phyloP scores from a whole-genome alignment of 306 rosid genomes.

The Trifolium subterraneum region DNA sequence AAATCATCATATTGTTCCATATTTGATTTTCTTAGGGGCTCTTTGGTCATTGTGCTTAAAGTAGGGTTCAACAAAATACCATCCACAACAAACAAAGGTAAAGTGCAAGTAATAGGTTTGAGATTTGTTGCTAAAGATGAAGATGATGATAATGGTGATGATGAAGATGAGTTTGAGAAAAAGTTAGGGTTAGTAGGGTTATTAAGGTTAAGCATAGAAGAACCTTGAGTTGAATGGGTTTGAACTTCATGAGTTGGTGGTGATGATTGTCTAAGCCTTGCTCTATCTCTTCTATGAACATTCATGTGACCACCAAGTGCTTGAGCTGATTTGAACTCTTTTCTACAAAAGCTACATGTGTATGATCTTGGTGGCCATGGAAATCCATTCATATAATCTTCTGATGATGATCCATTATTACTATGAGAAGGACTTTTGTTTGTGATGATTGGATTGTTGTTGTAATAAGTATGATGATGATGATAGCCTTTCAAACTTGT shows the following conservation, averaged over 20 bases:
- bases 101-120: slow-evolving; percentile 48
- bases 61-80: slow-evolving; percentile 45
- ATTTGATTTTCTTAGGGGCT: slow-evolving; percentile 6
- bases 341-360: slow-evolving; percentile 83
- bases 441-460: not conserved
- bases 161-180: slow-evolving; percentile 42
- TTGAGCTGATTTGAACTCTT: slow-evolving; percentile 94
- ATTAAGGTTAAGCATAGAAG: slow-evolving; percentile 50
- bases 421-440: not conserved
- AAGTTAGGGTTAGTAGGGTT: slow-evolving; percentile 42
- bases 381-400: slow-evolving; percentile 49
- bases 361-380: slow-evolving; percentile 96
- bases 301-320: slow-evolving; percentile 98
- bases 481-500: slow-evolving; percentile 44
- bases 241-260: slow-evolving; percentile 44
- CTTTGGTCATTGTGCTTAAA: slow-evolving; percentile 40
- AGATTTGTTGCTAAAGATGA: slow-evolving; percentile 16
- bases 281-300: slow-evolving; percentile 93
- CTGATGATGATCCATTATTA: not conserved
- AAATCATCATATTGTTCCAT: slow-evolving; percentile 36
- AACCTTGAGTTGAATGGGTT: slow-evolving; percentile 36
- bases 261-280: slow-evolving; percentile 77
- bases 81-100: slow-evolving; percentile 49
- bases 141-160: slow-evolving; percentile 37
- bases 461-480: slow-evolving; percentile 1